Percentiles rank a stretch among this genome's conserved stretches.
These are phyloP conservation scores for Datura wrightii DNA, from an alignment of 257 asterid species.

Conservation along the genomic window DNA sequence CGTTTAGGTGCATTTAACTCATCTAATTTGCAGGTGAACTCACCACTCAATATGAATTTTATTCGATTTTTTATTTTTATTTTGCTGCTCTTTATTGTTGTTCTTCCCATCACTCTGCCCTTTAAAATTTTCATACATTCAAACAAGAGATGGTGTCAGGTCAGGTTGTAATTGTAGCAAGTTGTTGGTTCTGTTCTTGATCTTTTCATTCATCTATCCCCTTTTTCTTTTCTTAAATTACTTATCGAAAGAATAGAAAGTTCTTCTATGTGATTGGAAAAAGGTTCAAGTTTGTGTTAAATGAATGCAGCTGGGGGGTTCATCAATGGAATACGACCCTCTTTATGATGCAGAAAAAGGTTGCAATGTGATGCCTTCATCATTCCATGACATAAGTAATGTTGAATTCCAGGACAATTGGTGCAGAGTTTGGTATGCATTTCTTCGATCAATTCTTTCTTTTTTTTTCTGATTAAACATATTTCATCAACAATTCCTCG, in stretches of 20 bases:
- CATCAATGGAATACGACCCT: slow-evolving; percentile 83
- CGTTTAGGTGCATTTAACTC: slow-evolving; percentile 93
- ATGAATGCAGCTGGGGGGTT: slow-evolving; percentile 67
- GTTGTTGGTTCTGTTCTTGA: not conserved
- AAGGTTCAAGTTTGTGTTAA: slow-evolving; percentile 21
- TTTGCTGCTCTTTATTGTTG: slow-evolving; percentile 1
- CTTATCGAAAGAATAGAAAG: not conserved
- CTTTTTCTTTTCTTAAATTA: not conserved
- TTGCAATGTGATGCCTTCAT: slow-evolving; percentile 82
- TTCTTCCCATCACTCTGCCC: not conserved
- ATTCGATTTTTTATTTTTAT: not conserved
- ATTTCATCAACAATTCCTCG: not conserved
- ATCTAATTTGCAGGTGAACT: slow-evolving; percentile 77
- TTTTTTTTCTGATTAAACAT: not conserved
- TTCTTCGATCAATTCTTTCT: not conserved
- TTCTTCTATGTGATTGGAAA: not conserved
- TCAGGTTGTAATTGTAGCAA: not conserved
- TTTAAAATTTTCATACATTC: not conserved
- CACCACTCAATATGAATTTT: not conserved
- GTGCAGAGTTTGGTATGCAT: slow-evolving; percentile 87
- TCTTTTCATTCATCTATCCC: not conserved
- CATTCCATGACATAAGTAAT: slow-evolving; percentile 87
- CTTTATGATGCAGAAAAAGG: slow-evolving; percentile 87
- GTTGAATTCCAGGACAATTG: slow-evolving; percentile 97
- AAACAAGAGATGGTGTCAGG: not conserved